These are phyloP conservation scores for Stagonosporopsis cucurbitacearum DNA, from an alignment of 2,329 filamentous ascomycete genomes.

Conservation along the genomic window DNA sequence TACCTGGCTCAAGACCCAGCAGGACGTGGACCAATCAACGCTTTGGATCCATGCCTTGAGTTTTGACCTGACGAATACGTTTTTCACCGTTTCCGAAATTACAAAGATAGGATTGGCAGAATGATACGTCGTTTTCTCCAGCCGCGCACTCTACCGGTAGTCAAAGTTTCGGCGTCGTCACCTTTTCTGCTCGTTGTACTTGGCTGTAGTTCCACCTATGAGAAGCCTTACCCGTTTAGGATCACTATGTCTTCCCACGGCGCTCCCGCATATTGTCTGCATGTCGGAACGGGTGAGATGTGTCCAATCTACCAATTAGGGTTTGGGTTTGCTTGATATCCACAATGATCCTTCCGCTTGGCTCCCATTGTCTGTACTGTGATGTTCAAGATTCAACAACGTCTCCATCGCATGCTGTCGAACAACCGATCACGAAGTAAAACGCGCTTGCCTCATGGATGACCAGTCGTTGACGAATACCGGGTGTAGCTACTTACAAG, in stretches of 20 bases:
- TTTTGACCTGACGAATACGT: constrained; percentile 17
- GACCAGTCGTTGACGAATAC: background rate
- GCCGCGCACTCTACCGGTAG: constrained; percentile 25
- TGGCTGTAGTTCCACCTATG: constrained; percentile 24
- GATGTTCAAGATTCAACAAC: background rate
- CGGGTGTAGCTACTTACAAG: constrained; percentile 13
- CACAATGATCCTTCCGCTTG: constrained; percentile 8
- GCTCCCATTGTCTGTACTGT: constrained; percentile 1
- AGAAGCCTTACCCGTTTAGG: constrained; percentile 25
- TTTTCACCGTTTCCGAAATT: constrained; percentile 8
- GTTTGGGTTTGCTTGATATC: background rate
- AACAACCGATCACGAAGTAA: no score
- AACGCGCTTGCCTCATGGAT: background rate
- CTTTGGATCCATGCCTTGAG: constrained; percentile 28
- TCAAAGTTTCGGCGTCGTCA: constrained; percentile 22
- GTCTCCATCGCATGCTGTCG: background rate
- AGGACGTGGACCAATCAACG: constrained; percentile 40
- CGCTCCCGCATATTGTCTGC: constrained; percentile 41
- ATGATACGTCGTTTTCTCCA: constrained; percentile 19
- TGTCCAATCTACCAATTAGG: constrained; percentile 29
- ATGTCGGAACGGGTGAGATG: constrained; percentile 29
- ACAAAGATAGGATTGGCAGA: constrained; percentile 11
- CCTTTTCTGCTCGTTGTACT: constrained; percentile 28
- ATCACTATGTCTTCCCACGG: constrained; percentile 30
- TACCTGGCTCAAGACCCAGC: constrained; percentile 43